These are phyloP conservation scores for Fusarium brachygibbosum DNA, from an alignment of 2,329 filamentous ascomycete genomes.

Conservation along the genomic window DNA sequence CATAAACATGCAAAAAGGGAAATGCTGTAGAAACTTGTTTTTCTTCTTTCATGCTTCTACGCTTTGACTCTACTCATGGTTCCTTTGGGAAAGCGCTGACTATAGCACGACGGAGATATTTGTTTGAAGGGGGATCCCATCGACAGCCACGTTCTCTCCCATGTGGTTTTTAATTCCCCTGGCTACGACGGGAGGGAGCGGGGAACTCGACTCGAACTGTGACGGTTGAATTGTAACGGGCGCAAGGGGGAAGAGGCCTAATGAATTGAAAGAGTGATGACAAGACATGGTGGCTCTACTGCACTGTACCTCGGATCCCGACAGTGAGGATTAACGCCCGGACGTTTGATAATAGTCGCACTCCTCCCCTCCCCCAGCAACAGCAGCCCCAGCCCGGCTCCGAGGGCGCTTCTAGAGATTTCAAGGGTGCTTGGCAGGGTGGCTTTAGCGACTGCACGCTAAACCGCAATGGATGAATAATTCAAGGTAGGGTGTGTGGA, in stretches of 20 bases:
- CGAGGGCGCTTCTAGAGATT: conserved; percentile 16
- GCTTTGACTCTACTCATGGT: conserved; percentile 23
- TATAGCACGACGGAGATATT: background rate
- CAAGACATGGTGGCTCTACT: conserved; percentile 15
- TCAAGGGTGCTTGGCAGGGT: conserved; percentile 4
- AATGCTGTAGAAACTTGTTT: conserved; percentile 8
- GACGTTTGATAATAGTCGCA: conserved; percentile 31
- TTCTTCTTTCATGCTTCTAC: conserved; percentile 24
- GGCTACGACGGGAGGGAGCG: conserved; percentile 13
- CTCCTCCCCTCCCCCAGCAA: background rate
- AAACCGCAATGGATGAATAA: conserved; percentile 9
- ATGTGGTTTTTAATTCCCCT: conserved; percentile 4
- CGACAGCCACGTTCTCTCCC: conserved; percentile 35
- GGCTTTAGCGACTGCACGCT: conserved; percentile 6
- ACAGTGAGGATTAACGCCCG: conserved; percentile 31
- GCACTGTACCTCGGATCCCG: conserved; percentile 21
- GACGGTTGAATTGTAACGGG: conserved; percentile 23
- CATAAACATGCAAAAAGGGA: conserved; percentile 15
- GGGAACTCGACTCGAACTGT: conserved; percentile 7
- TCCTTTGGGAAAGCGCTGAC: background rate
- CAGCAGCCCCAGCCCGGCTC: conserved; percentile 9
- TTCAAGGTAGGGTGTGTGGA: background rate
- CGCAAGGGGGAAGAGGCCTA: conserved; percentile 14
- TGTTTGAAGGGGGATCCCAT: conserved; percentile 35
- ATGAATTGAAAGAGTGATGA: conserved; percentile 22